Evolutionary conservation across 1,284 basidiomycete species (phyloP), one percentile per base, ranked within the genome.

Genomic region (Apiotrichum siamense): DNA sequence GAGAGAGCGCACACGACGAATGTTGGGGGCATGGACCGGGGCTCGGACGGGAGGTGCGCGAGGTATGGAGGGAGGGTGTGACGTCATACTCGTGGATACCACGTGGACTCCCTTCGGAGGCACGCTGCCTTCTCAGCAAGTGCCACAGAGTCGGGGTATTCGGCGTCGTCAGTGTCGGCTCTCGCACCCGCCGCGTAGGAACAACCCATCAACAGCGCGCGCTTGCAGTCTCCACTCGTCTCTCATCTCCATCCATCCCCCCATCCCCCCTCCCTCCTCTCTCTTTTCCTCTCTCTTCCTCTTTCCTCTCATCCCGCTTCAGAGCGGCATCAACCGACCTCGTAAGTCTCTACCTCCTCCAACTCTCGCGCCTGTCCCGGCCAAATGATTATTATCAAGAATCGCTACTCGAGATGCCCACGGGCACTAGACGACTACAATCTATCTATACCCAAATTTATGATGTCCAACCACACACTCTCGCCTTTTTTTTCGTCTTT

Each of bases 381-480:
- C 53, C 65, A 64, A 47, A 59, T 61, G 69, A 71, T 71, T 69
- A 70, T 54, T 26, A 56, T 59, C 47, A 67, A 71, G 70, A 73
- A 73, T 73, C 70, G 70, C 69, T 72, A 72, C 70, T 70, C 70
- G 67, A 54, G 67, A 70, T 50, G 44, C 49, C 50, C 60, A 36
- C 61, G 63, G 62, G 58, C 51, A 55, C 49, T 58, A 59, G 70
- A 67, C 70, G 70, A 73, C 58, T 64, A 43, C 15, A 61, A 65
- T 62, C 50, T 67, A 69, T 67, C 67, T 72, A 71, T 69, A 69
- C 64, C 64, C 66, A 70, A 69, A 70, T 70, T 69, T 57, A 57
- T 57, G 55, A 57, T 57, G 55, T 26, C 54, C 25, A 33, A 24
- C 21, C 36, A 26, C n/a, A n/a, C n/a, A n/a, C n/a, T n/a, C n/a